Percentiles rank a stretch among this genome's conserved stretches.
Conservation (phyloP, 768 basidiomycete species). For the Leccinum uliginosum region DNA sequence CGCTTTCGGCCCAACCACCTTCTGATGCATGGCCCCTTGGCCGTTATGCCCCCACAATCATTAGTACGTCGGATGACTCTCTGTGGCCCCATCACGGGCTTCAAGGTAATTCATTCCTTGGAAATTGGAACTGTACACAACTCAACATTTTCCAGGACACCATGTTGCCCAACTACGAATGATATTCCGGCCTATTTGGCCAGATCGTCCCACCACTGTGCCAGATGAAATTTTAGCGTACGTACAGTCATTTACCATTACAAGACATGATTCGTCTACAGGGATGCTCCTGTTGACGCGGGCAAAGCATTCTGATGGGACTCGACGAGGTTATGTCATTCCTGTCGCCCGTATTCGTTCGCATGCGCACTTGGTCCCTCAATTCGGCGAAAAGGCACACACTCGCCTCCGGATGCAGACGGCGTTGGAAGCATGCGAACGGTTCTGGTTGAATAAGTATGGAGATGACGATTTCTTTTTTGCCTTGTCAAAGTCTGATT, state of each 20-base stretch:
- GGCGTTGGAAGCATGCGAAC: too few relatives aligned
- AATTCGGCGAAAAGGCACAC: background rate
- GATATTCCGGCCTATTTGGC: background rate
- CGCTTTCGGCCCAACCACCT: background rate
- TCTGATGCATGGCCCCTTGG: background rate
- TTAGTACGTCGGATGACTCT: background rate
- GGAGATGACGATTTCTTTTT: too few relatives aligned
- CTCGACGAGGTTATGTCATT: background rate
- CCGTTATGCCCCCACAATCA: background rate
- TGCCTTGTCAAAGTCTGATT: too few relatives aligned
- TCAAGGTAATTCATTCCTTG: background rate
- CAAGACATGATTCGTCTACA: background rate
- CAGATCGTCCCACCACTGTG: background rate
- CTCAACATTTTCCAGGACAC: background rate
- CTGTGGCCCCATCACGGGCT: background rate
- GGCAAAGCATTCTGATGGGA: background rate
- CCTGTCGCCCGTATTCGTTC: background rate
- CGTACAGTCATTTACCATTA: background rate
- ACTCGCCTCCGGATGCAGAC: too few relatives aligned
- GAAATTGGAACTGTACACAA: too few relatives aligned
- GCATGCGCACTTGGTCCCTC: background rate
- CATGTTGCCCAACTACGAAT: background rate
- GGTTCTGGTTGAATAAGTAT: too few relatives aligned
- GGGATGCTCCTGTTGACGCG: background rate
- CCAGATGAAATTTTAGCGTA: background rate